phyloP scores from a whole-genome alignment of 2,329 filamentous ascomycete species.

The Aspergillus sp. region DNA sequence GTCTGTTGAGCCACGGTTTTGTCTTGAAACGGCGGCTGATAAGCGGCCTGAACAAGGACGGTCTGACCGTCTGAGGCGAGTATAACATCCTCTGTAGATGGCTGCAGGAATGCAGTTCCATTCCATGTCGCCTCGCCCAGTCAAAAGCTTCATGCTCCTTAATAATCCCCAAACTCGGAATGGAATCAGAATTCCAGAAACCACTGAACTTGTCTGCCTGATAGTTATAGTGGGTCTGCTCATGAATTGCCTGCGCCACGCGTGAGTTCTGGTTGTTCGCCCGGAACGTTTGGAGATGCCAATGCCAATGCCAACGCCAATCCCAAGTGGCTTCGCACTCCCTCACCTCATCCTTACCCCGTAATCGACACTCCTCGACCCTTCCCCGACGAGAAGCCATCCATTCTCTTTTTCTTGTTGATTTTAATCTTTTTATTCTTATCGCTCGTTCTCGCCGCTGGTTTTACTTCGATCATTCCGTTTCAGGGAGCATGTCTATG shows the following conservation, averaged over 20 bases:
- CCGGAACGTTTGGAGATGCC: not conserved
- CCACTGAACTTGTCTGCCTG: conserved; percentile 16
- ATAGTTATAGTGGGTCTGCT: conserved; percentile 15
- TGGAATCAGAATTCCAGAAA: not conserved
- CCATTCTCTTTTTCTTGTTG: conserved; percentile 2
- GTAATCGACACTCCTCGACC: not conserved
- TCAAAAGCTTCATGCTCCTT: not conserved
- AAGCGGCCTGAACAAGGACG: not conserved
- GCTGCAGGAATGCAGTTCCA: not conserved
- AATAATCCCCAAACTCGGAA: not conserved
- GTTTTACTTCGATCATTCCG: conserved; percentile 12
- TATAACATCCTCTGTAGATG: not conserved
- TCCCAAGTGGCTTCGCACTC: conserved; percentile 8
- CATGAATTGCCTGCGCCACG: conserved; percentile 16
- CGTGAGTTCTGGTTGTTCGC: conserved; percentile 1
- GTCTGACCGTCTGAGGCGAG: not conserved
- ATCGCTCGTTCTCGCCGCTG: not conserved
- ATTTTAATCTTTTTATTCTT: conserved; percentile 6
- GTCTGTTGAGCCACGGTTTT: not conserved
- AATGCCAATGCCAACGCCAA: not conserved
- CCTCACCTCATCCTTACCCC: conserved; percentile 8
- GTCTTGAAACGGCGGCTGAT: not conserved
- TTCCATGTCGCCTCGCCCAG: not conserved
- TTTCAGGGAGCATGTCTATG: conserved; percentile 29
- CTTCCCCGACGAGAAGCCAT: not conserved